Evolutionary conservation across 805 yeast genomes (phyloP), one percentile per base, ranked within the genome.

Genomic region (Lipomyces spencermartinsiae): DNA sequence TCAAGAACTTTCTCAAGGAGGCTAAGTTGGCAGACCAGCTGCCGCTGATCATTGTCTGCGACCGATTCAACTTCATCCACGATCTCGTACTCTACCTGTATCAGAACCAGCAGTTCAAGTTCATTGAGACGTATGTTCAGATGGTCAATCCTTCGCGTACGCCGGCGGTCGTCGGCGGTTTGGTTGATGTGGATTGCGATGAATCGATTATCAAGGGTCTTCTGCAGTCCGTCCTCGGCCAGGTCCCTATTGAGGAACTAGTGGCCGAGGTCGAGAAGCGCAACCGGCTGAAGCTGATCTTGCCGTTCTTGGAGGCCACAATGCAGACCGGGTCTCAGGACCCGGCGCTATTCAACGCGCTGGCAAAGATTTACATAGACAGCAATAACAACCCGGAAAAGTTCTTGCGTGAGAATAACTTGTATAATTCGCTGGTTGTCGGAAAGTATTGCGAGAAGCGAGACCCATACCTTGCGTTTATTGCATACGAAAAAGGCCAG

Each of bases 381-480:
- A 91, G 97, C 68, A 95, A 95, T 85, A 95, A 95, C 83, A 90
- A 93, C 74, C 98, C 99, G 49, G 99, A 95, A 80, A 93, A 92
- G 80, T 95, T 95, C 84, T 85, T 95, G 83, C 89, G 88, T 78
- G 98, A 94, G 80, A 95, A 95, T 80, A 85, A 88, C 74, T 85
- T 85, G 76, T 95, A 95, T 81, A 96, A 95, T 81, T 90, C 98
- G n/a, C 83, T 91, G 74, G 90, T 90, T 75, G 98, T 95, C 73
- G 99, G 99, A 84, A 92, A 88, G 78, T 95, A 95, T 84, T 95
- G 99, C 85, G 99, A 95, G 82, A 94, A 92, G 87, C 91, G 99
- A 81, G 99, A 95, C 77, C 99, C 99, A 71, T 95, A 92, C 82
- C 84, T 95, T 78, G 99, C 99, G 35, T 95, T 92, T 80, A 95